phyloP scores from a whole-genome alignment of 164 flowering plant genomes.

The Chimonanthus praecox region DNA sequence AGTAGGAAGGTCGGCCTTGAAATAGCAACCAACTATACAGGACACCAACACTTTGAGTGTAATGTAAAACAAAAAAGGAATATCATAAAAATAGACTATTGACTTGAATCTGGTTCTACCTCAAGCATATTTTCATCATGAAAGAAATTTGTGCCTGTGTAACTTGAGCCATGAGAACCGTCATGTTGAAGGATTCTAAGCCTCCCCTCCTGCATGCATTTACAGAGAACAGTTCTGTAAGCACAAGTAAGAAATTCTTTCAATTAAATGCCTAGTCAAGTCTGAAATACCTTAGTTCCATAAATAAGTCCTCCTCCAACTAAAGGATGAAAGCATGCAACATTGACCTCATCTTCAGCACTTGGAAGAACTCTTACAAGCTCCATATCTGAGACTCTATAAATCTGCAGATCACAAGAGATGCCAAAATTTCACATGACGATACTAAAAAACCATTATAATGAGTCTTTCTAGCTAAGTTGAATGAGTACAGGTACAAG shows the following conservation, averaged over 20 bases:
- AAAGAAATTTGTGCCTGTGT: conserved; percentile 24
- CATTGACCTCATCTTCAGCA: conserved; percentile 98
- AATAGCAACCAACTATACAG: not conserved
- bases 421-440: not conserved
- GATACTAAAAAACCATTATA: not conserved
- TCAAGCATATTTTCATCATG: conserved; percentile 60
- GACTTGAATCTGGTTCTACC: conserved; percentile 28
- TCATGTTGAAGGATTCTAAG: conserved; percentile 80
- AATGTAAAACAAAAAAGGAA: too few relatives aligned
- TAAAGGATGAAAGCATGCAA: conserved; percentile 97
- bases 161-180: conserved; percentile 34
- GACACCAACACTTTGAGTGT: not conserved
- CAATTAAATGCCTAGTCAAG: too few relatives aligned
- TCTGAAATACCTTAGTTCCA: conserved; percentile 76
- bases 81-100: not conserved
- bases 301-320: conserved; percentile 94
- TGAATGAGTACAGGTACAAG: too few relatives aligned
- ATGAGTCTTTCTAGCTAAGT: not conserved
- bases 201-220: conserved; percentile 82
- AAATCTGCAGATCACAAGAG: conserved; percentile 44
- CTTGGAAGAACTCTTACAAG: conserved; percentile 95
- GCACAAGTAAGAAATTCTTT: not conserved
- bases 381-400: conserved; percentile 98
- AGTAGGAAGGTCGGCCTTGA: too few relatives aligned
- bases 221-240: not conserved